Evolutionary conservation across 768 basidiomycete genomes (phyloP).

Genomic region (Boletus patriciae): DNA sequence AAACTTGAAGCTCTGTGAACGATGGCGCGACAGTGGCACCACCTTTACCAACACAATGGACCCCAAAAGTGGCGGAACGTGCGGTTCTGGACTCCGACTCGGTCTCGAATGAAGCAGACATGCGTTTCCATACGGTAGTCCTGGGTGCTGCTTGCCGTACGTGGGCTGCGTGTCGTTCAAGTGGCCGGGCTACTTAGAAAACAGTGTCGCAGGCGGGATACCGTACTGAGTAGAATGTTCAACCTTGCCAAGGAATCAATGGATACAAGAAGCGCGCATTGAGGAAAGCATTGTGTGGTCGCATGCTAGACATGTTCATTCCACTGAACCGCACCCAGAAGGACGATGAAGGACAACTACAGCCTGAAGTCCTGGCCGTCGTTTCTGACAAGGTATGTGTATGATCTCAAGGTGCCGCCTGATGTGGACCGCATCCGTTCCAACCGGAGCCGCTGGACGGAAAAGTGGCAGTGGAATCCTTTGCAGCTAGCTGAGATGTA

Average conservation of each 20-base stretch:
- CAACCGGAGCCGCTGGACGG: conserved; percentile 80
- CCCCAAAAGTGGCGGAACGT: too few species aligned
- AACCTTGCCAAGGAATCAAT: too few species aligned
- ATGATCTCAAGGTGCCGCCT: conserved; percentile 73
- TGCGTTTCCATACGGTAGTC: conserved; percentile 37
- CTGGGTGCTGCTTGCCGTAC: not conserved
- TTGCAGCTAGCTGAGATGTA: too few species aligned
- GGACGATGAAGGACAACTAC: conserved; percentile 58
- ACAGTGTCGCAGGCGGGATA: too few species aligned
- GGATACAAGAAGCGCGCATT: conserved; percentile 75
- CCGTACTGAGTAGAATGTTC: too few species aligned
- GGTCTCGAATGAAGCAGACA: conserved; percentile 87
- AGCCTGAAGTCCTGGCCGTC: conserved; percentile 73
- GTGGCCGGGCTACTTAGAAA: too few species aligned
- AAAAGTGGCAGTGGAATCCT: too few species aligned
- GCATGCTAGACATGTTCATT: not conserved
- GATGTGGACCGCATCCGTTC: conserved; percentile 39
- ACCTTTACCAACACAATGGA: too few species aligned
- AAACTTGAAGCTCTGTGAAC: too few species aligned
- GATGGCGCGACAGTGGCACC: too few species aligned
- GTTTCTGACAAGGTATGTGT: conserved; percentile 61
- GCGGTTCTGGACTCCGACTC: conserved; percentile 74
- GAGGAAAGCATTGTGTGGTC: conserved; percentile 55
- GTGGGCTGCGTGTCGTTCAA: too few species aligned
- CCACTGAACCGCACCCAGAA: conserved; percentile 15